Conservation (phyloP, 1,284 basidiomycete species). For the Cryptococcus neoformans region DNA sequence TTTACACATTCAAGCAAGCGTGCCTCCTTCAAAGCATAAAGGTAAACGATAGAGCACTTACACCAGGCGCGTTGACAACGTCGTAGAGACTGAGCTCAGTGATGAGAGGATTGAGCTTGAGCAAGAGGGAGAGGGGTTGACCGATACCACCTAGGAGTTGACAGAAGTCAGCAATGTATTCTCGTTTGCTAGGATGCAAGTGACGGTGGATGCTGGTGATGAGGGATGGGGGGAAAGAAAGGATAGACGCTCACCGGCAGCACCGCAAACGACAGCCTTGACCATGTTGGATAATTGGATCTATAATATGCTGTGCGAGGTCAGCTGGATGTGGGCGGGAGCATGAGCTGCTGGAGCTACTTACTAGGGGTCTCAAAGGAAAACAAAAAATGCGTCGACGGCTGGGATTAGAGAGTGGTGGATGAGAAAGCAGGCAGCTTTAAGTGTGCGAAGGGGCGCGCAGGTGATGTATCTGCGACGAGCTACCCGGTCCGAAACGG, state of each 20-base stretch:
- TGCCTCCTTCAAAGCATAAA: background rate
- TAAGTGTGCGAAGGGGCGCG: too few species aligned
- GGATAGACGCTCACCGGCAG: slow-evolving; percentile 63
- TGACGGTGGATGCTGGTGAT: background rate
- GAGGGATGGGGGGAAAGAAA: background rate
- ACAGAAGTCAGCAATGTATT: background rate
- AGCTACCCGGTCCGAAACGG: too few species aligned
- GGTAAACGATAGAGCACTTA: slow-evolving; percentile 29
- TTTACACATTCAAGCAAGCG: background rate
- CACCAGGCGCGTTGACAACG: slow-evolving; percentile 53
- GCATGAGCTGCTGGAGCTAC: background rate
- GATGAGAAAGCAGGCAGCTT: too few species aligned
- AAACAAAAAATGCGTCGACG: too few species aligned
- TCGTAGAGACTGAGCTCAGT: slow-evolving; percentile 89
- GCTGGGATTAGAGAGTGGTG: too few species aligned
- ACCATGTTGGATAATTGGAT: slow-evolving; percentile 57
- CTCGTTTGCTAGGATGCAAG: background rate
- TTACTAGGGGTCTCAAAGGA: too few species aligned
- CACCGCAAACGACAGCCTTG: slow-evolving; percentile 90
- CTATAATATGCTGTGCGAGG: slow-evolving; percentile 4
- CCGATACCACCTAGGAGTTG: slow-evolving; percentile 59
- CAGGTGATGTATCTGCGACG: too few species aligned
- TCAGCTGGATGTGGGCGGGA: background rate
- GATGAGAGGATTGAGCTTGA: slow-evolving; percentile 82
- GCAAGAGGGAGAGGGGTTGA: slow-evolving; percentile 85